A percentile compares a stretch with the other conserved stretches of the same genome.
Evolutionary conservation across 2,329 filamentous ascomycete species (phyloP).

Genomic region (Seiridium unicorne): DNA sequence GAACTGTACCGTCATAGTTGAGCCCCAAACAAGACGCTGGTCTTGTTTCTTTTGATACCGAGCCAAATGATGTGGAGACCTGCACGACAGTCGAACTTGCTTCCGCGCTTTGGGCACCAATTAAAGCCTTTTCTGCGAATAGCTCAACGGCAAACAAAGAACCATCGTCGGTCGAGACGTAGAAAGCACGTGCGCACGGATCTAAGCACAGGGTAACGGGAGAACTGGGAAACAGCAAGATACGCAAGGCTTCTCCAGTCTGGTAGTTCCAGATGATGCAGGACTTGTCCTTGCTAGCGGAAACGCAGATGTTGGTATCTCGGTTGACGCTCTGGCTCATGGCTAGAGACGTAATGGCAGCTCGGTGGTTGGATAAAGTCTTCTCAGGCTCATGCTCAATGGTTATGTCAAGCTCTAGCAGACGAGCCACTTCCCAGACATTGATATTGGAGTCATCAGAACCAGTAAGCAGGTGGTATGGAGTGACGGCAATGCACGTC

Average conservation of each 20-base stretch:
- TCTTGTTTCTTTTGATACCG: conserved; percentile 63
- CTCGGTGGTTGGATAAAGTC: conserved; percentile 76
- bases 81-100: conserved; percentile 58
- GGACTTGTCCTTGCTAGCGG: conserved; percentile 81
- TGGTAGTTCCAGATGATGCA: conserved; percentile 93
- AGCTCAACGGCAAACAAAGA: conserved; percentile 80
- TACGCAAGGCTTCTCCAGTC: conserved; percentile 73
- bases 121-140: conserved; percentile 50
- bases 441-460: conserved; percentile 88
- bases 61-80: conserved; percentile 51
- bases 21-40: conserved; percentile 66
- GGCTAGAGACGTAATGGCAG: conserved; percentile 64
- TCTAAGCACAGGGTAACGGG: conserved; percentile 76
- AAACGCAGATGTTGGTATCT: conserved; percentile 79
- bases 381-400: conserved; percentile 67
- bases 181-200: conserved; percentile 79
- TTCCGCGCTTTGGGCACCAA: conserved; percentile 52
- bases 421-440: conserved; percentile 79
- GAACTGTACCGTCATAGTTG: conserved; percentile 77
- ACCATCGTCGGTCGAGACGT: conserved; percentile 77
- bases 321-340: conserved; percentile 64
- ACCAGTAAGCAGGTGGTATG: conserved; percentile 72
- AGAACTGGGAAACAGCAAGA: conserved; percentile 72
- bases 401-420: conserved; percentile 61
- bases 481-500: conserved; percentile 70